Evolutionary conservation across 202 grass and related monocot species (phyloP), one percentile per base, ranked within the genome.

Genomic region (Setaria italica): DNA sequence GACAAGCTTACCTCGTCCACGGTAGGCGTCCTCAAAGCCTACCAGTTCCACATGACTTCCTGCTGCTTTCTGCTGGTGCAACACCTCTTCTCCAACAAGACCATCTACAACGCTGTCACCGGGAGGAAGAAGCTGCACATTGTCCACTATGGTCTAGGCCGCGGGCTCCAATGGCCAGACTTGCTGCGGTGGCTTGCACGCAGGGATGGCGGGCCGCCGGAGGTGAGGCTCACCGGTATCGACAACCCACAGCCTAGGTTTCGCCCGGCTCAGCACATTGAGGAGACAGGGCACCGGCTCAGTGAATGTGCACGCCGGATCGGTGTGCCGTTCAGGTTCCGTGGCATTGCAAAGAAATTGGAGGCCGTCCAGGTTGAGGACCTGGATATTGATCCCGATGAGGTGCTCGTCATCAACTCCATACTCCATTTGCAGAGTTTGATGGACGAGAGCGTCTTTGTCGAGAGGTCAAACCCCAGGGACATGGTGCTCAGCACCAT

Each of bases 101-200:
- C 78, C 65, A 92, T 97, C 33, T 5, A 19, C 2, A 10, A 91
- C 29, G 87, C 87, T 0, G 57, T 57, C 35, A 74, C 74, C 8
- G 86, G 81, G 66, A 85, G 65, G 57, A 82, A 68, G 14, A 85
- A 75, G n/a, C 9, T 97, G 55, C 94, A 97, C 62, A 92, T 97
- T 12, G 86, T 97, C 5, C 84, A 94, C 45, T 97, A 85, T 0
- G 86, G 86, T 34, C 48, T 97, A 29, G 56, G 85, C 4, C 87
- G 92, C 6, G 92, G 92, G 2, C 90, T 97, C 45, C 94, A 97
- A 55, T 97, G 90, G 90, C 90, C 94, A 7, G 84, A 77, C 19
- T 73, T 97, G 58, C 59, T 97, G 6, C 34, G 67, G 39, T 55
- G 15, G 2, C 46, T 94, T 9, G 77, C 88, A 9, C n/a, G 0